phyloP scores from a whole-genome alignment of 2,329 filamentous ascomycete genomes.

The Pseudocercospora pini-densiflorae region DNA sequence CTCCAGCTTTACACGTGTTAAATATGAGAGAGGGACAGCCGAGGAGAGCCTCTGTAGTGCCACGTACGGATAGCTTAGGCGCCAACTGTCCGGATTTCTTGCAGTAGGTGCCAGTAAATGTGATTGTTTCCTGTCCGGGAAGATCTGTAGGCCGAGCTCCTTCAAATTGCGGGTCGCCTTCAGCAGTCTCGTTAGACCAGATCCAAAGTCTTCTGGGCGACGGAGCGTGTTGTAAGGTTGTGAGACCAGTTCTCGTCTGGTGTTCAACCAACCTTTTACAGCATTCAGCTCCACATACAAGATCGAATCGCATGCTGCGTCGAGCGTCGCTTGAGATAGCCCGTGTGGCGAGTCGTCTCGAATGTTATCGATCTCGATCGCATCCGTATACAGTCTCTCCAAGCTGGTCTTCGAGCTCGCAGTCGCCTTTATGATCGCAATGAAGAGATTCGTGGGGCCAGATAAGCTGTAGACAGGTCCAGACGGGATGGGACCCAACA shows the following conservation, averaged over 20 bases:
- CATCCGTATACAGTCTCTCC: constrained; percentile 40
- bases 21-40: constrained; percentile 20
- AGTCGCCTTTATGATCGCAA: constrained; percentile 31
- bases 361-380: constrained; percentile 38
- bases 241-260: constrained; percentile 6
- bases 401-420: constrained; percentile 24
- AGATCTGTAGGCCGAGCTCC: constrained; percentile 37
- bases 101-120: constrained; percentile 29
- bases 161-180: constrained; percentile 29
- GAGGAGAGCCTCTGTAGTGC: constrained; percentile 26
- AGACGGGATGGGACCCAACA: constrained; percentile 32
- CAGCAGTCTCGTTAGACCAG: constrained; percentile 30
- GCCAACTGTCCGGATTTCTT: constrained; percentile 29
- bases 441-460: constrained; percentile 33
- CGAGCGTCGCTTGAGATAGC: constrained; percentile 25
- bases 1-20: constrained; percentile 38
- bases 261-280: constrained; percentile 29
- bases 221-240: constrained; percentile 13
- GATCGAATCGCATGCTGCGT: constrained; percentile 31
- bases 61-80: constrained; percentile 30
- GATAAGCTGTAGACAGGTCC: constrained; percentile 28
- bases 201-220: constrained; percentile 23
- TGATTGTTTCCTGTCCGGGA: constrained; percentile 30
- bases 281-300: constrained; percentile 39
- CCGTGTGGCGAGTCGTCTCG: background rate